These are phyloP conservation scores for Exophiala mesophila DNA, from an alignment of 2,329 filamentous ascomycete species.

Conservation along the genomic window DNA sequence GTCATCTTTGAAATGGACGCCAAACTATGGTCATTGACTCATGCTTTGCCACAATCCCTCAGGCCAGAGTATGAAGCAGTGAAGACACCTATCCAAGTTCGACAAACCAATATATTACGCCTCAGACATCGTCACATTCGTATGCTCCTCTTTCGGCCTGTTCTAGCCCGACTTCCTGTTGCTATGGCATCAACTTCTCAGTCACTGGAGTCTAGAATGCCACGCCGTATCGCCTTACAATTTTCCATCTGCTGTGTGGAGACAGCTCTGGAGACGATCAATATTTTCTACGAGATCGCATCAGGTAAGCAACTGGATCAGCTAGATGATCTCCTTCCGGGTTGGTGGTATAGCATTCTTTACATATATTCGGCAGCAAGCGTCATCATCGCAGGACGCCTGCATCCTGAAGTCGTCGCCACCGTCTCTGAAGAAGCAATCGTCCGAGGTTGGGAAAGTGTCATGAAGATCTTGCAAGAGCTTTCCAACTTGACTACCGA, in stretches of 20 bases:
- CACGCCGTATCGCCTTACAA: constrained; percentile 10
- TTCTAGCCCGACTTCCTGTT: constrained; percentile 9
- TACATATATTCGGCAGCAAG: constrained; percentile 36
- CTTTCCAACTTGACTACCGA: constrained; percentile 7
- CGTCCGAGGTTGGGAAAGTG: constrained; percentile 3
- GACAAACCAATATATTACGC: constrained; percentile 12
- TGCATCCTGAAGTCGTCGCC: constrained; percentile 13
- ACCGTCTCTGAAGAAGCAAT: constrained; percentile 4
- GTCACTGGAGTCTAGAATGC: constrained; percentile 1
- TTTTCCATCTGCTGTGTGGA: constrained; percentile 35
- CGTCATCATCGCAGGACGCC: constrained; percentile 31
- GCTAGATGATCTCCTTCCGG: constrained; percentile 30
- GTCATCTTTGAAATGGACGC: constrained; percentile 13
- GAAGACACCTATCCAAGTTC: constrained; percentile 1
- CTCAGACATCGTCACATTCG: constrained; percentile 11
- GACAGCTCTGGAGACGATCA: constrained; percentile 32
- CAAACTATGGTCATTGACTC: constrained; percentile 7
- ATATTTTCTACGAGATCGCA: constrained; percentile 28
- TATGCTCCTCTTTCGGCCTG: constrained; percentile 16
- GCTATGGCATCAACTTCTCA: no score
- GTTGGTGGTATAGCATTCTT: constrained; percentile 37
- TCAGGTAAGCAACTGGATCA: constrained; percentile 5
- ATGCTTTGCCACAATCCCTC: constrained; percentile 7
- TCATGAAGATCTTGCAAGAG: constrained; percentile 1
- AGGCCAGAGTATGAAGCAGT: not conserved